Base-by-base conservation (phyloP, 1,139 yeast genomes). In the Blastobotrys elegans region DNA sequence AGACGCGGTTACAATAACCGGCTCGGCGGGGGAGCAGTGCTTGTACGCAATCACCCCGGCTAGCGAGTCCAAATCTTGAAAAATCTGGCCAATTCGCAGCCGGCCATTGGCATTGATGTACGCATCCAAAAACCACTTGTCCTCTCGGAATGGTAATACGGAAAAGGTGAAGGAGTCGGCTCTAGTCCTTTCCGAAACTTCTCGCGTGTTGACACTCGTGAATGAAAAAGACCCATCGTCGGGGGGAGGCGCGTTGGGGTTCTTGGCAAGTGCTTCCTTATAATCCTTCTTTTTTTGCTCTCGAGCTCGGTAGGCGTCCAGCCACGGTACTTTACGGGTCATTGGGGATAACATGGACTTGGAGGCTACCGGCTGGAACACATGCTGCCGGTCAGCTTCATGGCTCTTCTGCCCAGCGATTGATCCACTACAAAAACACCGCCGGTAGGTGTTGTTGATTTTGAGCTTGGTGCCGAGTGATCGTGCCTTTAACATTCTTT, bases 1-100 rank as follows among this genome's bases (percentile, higher is more conserved):
- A 14, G 94, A 83, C 1, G 97, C 97, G 13, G 97, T 90, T 31
- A 88, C 97, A 62, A 87, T 84, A 65, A 87, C 89, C 8, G 96
- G 96, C 62, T 84, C 89, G 1, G 95, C 92, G 0, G 96, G 96
- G 6, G 86, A 75, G 68, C 95, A 85, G 62, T 86, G 95, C 58
- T 85, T 74, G 63, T 86, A 84, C 21, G 94, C 94, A 58, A 87
- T 86, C 60, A 88, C 77, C 36, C 95, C 96, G 1, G 96, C 95
- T 53, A 87, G 71, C 4, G 94, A 92, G 63, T 88, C 96, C 62
- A 88, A 72, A 66, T 88, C 96, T 68, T 88, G 96, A 68, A 90
- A 88, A 57, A 90, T 73, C 64, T 88, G 96, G 27, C 97, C 97
- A 56, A 86, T 88, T 60, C 96, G 74, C 61, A 90, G 74, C 54